Conservation (phyloP, 2,329 filamentous ascomycete genomes). For the Eutypa lata region DNA sequence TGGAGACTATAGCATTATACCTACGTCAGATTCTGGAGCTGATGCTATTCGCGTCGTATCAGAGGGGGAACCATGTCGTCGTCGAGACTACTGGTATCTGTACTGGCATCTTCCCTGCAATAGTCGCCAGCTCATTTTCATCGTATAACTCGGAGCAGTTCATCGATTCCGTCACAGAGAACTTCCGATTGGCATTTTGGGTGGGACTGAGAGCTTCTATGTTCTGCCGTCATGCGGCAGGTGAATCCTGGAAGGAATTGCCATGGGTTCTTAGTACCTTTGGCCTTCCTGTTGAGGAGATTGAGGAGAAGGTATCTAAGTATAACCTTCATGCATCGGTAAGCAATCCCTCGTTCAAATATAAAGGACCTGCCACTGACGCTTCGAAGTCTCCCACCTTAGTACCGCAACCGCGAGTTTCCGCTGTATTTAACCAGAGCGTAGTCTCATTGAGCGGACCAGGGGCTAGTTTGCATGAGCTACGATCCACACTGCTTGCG, state of each 20-base stretch:
- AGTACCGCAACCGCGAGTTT: background rate
- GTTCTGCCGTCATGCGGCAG: constrained; percentile 2
- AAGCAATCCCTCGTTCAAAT: background rate
- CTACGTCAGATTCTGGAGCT: constrained; percentile 3
- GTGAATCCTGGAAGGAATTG: background rate
- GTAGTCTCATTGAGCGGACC: constrained; percentile 1
- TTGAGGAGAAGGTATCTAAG: background rate
- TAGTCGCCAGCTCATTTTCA: constrained; percentile 1
- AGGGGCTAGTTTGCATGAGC: background rate
- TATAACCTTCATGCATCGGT: background rate
- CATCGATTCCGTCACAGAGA: background rate
- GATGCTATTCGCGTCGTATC: background rate
- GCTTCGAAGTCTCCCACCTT: background rate
- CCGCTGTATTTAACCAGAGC: constrained; percentile 3
- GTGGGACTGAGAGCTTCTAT: constrained; percentile 1
- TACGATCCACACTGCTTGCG: background rate
- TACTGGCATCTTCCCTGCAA: constrained; percentile 1
- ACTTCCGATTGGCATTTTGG: constrained; percentile 4
- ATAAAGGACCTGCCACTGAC: background rate
- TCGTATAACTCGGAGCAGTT: constrained; percentile 1
- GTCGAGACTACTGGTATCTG: constrained; percentile 4
- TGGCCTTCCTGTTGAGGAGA: constrained; percentile 1
- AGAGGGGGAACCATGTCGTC: background rate
- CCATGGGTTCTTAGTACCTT: constrained; percentile 4
- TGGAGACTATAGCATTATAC: constrained; percentile 4